Base-by-base conservation (phyloP, 1,284 basidiomycete species). In the Rhodotorula sp. region DNA sequence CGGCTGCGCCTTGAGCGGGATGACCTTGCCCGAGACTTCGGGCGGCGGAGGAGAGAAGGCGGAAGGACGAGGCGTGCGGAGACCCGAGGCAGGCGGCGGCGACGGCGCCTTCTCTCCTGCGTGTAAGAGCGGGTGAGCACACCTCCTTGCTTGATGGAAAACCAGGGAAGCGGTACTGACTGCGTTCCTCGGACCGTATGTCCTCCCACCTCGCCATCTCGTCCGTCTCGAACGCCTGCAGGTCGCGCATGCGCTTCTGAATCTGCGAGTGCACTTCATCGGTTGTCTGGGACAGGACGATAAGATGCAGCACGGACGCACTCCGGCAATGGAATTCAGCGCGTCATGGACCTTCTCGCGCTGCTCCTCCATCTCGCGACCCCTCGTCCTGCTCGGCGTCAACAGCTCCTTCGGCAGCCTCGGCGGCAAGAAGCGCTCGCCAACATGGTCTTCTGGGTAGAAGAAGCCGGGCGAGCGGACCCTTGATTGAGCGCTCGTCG, bases 291-390 rank as follows among this genome's bases (percentile, higher is more conserved):
- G 7, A 23, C 4, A 12, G 23, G 49, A 14, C 3, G 46, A 17
- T 23, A 0, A 25, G 17, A 34, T 2, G 42, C 14, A 5, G 45
- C 7, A 27, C 1, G 13, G 16, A 48, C 73, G 49, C 27, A 74
- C 68, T 3, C 73, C 74, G 7, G 72, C 70, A n/a, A 76, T 46
- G 42, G 62, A 23, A 52, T 76, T 76, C 17, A 76, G 64, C 50
- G 44, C 46, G 41, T 19, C 27, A 27, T 70, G 70, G 7, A 72
- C 34, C 46, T 13, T 48, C 52, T 27, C 34, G 14, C 73, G 45
- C 34, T 60, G 42, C n/a, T n/a, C n/a, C 34, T 70, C 70, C 68
- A 76, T 67, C 49, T 68, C 68, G 10, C 45, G 49, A 4, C 68
- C 67, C 5, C 68, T 34, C 12, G 46, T 44, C 10, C 19, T 25